Base-by-base conservation (phyloP, 2,329 filamentous ascomycete species). In the Leptosphaerulina australis region DNA sequence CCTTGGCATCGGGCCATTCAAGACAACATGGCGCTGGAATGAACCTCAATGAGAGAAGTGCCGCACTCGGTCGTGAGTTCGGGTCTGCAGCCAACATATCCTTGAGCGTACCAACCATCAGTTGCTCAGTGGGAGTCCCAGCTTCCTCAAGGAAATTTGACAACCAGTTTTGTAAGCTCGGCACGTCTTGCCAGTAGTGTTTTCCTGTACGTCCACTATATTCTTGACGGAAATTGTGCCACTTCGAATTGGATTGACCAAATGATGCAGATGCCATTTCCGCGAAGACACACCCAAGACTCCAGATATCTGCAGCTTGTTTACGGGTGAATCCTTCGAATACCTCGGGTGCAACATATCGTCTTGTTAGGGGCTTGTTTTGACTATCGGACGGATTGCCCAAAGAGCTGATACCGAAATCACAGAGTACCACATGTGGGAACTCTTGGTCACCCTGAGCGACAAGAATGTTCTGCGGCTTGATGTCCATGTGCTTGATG, bases 211-310 rank as follows among this genome's bases (percentile, higher is more conserved):
- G 57, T n/a, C 64, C 64, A 12, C 55, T 58, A 47, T 66, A 72
- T 39, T 64, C 54, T 28, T 62, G 56, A 39, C 62, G 67, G 55
- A 71, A 67, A 2, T 50, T 44, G 9, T 53, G 47, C 66, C 66
- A 70, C 37, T 54, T 44, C 5, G 45, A 31, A 29, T 67, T 67
- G 36, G 55, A 50, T 38, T 61, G 56, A 30, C 58, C 49, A 20
- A 68, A 64, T 5, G 66, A 50, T 25, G 62, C 55, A 18, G 61
- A 58, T 20, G 90, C 90, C 93, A 99, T 97, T 74, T 99, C 94
- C 24, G 96, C 82, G 59, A 99, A 90, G 31, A 99, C 94, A 69
- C 94, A 99, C 43, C 94, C 93, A 10, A 99, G 82, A 14, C 91
- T 96, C 94, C 94, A 99, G 52, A 97, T 88, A 68, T 99, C 93